Evolutionary conservation across 257 asterid species (phyloP), one percentile per base, ranked within the genome.

Genomic region (Ehretia macrophylla): DNA sequence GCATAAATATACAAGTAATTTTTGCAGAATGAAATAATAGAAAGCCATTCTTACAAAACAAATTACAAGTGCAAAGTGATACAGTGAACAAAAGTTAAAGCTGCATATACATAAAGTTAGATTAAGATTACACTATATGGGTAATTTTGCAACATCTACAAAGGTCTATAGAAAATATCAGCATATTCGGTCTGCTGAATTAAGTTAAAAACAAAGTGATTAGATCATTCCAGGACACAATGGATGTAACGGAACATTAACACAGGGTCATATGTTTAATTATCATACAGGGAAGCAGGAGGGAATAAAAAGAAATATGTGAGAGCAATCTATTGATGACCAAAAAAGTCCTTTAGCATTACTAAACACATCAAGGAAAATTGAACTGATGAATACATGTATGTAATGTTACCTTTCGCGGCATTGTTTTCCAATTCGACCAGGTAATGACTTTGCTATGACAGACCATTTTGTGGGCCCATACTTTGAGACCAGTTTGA

Each of bases 341-440:
- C 10, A 16, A 0, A 9, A 49, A 49, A 18, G n/a, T 10, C 27
- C 19, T 16, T 46, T 47, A 5, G 20, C 9, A 4, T 1, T 16
- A 14, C 18, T 3, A 6, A 16, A 49, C 0, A 17, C 4, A n/a
- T n/a, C 22, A 47, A 10, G 16, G 16, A 42, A 42, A 42, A 47
- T 13, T 11, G 38, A 52, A 11, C 5, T 11, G 16, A 52, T 21
- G 8, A 18, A 52, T 10, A 63, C 51, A 69, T 49, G 23, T 52
- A 69, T 49, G 23, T 52, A 56, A 67, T 56, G 32, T 68, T 77
- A 93, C 99, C 99, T 93, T 77, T 93, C 99, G 55, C 99, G 99
- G 72, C 99, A 93, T 74, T 93, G 99, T 79, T 93, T 93, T 75
- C 99, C 99, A 32, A 93, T 93, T 75, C 99, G 95, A 74, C 99